Evolutionary conservation across 1,284 basidiomycete genomes (phyloP), one percentile per base, ranked within the genome.

Genomic region (Pyrrhoderma noxium): DNA sequence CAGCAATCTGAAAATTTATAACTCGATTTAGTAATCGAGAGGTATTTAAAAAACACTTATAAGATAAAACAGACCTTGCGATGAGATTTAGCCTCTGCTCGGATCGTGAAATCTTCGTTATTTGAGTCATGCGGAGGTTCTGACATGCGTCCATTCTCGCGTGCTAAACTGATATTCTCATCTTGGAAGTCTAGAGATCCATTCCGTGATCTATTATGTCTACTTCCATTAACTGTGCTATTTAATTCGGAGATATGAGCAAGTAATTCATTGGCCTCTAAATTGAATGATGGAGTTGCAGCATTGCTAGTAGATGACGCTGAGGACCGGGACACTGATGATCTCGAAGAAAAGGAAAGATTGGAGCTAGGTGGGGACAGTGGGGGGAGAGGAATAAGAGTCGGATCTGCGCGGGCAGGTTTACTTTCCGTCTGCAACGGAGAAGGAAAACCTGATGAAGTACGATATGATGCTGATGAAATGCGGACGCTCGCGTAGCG

Each of bases 31-130:
- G 40, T 21, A 36, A 39, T n/a, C 27, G 45, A 51, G 34, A 4
- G 18, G 14, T 31, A 45, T 36, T 11, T 40, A 19, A n/a, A 8
- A 14, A 23, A 25, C 37, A 21, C 7, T 31, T 5, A 11, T 31
- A 11, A 38, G 16, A 27, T n/a, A 8, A 46, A 41, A 59, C 63
- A 42, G 56, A 87, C 85, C 80, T 89, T 89, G 54, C 85, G 77
- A 65, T 83, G 81, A 16, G 85, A 84, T 68, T 88, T 89, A 16
- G 86, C 85, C 58, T 79, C 76, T 5, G 77, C 78, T 59, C 71
- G 77, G 49, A 78, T 73, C 60, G 82, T 77, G 47, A 70, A 71
- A 46, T 80, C 75, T 21, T 73, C 65, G 35, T 69, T n/a, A 61
- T 62, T 38, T n/a, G 37, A 46, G 22, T 60, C 61, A 37, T 56